A percentile compares a stretch with the other conserved stretches of the same genome.
phyloP scores from a whole-genome alignment of 768 basidiomycete species.

The Xerocomus brunneocitrinus region DNA sequence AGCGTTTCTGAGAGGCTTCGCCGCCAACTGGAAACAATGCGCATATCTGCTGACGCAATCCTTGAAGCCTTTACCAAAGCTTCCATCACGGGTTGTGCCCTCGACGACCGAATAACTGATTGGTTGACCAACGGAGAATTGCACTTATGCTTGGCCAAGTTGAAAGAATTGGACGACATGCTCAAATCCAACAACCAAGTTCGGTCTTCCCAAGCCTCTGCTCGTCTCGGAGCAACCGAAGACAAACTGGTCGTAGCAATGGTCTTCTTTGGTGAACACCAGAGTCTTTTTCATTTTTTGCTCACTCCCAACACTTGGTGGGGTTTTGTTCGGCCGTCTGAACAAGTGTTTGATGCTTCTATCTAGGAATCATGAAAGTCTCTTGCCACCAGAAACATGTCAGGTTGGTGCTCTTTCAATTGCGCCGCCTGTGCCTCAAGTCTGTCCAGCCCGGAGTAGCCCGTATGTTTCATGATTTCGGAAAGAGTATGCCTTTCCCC shows the following conservation, averaged over 20 bases:
- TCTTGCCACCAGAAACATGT: not conserved
- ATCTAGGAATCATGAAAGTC: not conserved
- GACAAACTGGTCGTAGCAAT: not conserved
- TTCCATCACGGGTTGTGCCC: not conserved
- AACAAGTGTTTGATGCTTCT: not conserved
- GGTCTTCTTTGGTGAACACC: not conserved
- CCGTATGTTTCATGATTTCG: not conserved
- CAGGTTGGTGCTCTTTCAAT: not conserved
- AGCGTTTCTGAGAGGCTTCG: not conserved
- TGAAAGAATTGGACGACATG: not conserved
- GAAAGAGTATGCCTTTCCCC: too few species aligned
- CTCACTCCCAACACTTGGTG: not conserved
- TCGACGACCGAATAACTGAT: not conserved
- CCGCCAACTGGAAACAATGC: not conserved
- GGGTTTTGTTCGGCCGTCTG: not conserved
- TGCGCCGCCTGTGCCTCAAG: not conserved
- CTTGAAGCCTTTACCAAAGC: not conserved
- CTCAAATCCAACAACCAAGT: not conserved
- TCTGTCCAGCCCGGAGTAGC: not conserved
- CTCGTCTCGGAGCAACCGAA: not conserved
- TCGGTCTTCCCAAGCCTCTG: not conserved
- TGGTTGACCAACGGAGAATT: not conserved
- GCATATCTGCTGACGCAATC: not conserved
- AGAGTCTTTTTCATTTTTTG: not conserved
- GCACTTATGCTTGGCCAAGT: too few species aligned